phyloP scores from a whole-genome alignment of 139 green algal species.

The Monoraphidium neglectum region DNA sequence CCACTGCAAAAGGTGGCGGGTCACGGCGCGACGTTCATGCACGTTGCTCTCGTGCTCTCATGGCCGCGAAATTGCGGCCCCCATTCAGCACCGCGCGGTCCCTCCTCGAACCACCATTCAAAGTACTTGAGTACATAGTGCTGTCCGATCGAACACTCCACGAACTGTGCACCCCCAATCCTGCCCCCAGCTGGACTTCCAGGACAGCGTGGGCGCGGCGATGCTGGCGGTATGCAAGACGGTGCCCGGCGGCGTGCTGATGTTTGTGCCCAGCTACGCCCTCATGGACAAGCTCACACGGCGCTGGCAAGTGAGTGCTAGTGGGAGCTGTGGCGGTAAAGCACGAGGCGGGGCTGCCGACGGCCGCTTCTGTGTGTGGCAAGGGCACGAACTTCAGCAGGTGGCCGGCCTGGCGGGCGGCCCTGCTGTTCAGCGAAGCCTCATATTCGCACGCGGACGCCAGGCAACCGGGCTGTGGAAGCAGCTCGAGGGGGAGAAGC shows the following conservation, averaged over 20 bases:
- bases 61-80: background rate
- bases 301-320: conserved; percentile 72
- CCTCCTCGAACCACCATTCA: no score
- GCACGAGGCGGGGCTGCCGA: background rate
- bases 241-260: conserved; percentile 89
- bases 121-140: no score
- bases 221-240: conserved; percentile 50
- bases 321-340: no score
- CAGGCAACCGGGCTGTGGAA: conserved; percentile 71
- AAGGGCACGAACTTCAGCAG: no score
- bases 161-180: no score
- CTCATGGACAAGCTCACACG: conserved; percentile 77
- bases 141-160: no score
- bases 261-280: conserved; percentile 92
- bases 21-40: no score
- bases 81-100: no score
- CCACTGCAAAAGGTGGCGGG: no score
- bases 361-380: background rate
- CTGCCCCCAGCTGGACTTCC: conserved; percentile 43
- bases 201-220: conserved; percentile 62
- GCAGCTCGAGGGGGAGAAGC: conserved; percentile 67
- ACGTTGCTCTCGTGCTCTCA: background rate
- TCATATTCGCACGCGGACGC: background rate
- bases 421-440: no score
- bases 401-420: no score